phyloP scores from a whole-genome alignment of 441 rosid genomes.

The Flueggea neowawraea region DNA sequence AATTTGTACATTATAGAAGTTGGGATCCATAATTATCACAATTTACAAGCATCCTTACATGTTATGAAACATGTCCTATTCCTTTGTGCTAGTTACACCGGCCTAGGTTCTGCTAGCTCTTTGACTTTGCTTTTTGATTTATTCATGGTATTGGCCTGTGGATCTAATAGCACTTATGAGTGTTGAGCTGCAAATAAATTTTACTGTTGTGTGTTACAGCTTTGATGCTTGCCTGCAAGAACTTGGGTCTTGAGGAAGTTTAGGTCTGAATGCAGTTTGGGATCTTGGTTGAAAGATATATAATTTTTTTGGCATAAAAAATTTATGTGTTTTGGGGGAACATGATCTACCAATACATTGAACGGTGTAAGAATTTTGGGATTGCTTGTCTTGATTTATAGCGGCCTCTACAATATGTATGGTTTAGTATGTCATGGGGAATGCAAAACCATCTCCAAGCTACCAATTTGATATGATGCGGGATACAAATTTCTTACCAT shows the following conservation, averaged over 20 bases:
- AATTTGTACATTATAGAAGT: too few relatives aligned
- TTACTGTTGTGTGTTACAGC: constrained; percentile 69
- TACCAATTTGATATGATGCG: constrained; percentile 11
- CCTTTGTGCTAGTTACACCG: not conserved
- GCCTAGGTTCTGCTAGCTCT: not conserved
- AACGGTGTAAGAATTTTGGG: constrained; percentile 21
- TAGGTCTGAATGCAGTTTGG: constrained; percentile 43
- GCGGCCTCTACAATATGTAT: constrained; percentile 17
- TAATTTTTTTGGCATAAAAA: constrained; percentile 20
- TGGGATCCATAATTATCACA: too few relatives aligned
- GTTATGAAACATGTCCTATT: too few relatives aligned
- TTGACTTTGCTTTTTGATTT: not conserved
- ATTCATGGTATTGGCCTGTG: constrained; percentile 25
- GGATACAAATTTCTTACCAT: not conserved
- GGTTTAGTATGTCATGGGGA: constrained; percentile 18
- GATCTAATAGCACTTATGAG: constrained; percentile 34
- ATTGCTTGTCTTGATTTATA: constrained; percentile 21
- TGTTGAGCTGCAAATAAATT: constrained; percentile 47
- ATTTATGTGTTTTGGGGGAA: constrained; percentile 29
- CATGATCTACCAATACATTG: constrained; percentile 20
- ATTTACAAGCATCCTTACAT: too few relatives aligned
- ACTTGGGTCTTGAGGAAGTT: constrained; percentile 67
- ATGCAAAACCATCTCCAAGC: not conserved
- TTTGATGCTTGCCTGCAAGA: constrained; percentile 58
- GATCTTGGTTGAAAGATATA: constrained; percentile 32